Evolutionary conservation across 208 protist species (phyloP), one percentile per base, ranked within the genome.

Genomic region (Herpetomonas samuelpessoai): DNA sequence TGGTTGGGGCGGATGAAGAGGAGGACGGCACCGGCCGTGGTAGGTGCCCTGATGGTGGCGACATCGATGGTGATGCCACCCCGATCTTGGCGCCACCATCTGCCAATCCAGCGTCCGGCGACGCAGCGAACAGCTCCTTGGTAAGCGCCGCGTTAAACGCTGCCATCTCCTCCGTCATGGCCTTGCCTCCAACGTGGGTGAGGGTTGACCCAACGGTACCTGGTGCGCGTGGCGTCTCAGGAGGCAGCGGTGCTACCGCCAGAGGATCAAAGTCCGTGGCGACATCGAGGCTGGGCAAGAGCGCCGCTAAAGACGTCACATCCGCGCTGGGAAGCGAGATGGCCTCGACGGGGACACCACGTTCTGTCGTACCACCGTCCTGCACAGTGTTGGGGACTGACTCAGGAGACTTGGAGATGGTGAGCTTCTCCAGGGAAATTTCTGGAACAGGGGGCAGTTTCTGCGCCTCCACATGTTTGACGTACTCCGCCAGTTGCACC

Each of bases 201-300:
- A 41, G 35, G 9, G 35, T 14, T 18, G 35, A 6, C 9, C 35
- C 35, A 41, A 41, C 9, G 35, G 35, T 41, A 14, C 35, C 35
- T 14, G 35, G 35, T 14, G 35, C 9, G 9, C 35, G 6, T 14
- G 35, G 35, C 35, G 35, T 25, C 6, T 25, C 12, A 38, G 44
- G 26, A 0, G 49, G 31, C 16, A 74, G 60, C 26, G 68, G 68
- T 24, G 30, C 4, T 28, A 74, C 68, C 16, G 47, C 50, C n/a
- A 74, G 51, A 1, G 60, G 68, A 29, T 74, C 68, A 39, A 74
- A 74, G 38, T 44, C 25, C 16, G 21, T 61, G 12, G 56, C 68
- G 1, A 66, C 24, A 19, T 74, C 68, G 3, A 60, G 16, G 3
- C 39, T 38, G 16, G 49, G 16, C 44, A 47, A 22, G 21, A 41